phyloP scores from a whole-genome alignment of 495 filamentous ascomycete genomes.

The Tuber melanosporum region DNA sequence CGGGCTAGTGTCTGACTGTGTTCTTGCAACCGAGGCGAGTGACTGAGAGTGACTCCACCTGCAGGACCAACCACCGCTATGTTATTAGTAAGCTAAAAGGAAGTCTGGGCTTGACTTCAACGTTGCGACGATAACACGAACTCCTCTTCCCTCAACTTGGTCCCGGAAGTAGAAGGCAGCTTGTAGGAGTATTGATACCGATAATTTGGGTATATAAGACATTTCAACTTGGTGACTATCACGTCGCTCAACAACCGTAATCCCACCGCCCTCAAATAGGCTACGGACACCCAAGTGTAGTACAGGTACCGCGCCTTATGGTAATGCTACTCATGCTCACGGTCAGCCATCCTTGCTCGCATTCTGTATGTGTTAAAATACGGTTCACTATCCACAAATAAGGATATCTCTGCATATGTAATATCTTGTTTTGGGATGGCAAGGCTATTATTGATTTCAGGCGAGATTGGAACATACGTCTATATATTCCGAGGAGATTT shows the following conservation, averaged over 20 bases:
- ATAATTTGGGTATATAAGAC: too few species aligned
- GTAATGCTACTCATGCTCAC: background rate
- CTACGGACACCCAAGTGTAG: background rate
- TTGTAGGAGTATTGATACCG: background rate
- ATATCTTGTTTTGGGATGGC: too few species aligned
- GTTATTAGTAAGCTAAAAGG: background rate
- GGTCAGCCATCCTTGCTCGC: background rate
- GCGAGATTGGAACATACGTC: too few species aligned
- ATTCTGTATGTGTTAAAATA: background rate
- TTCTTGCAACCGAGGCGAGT: background rate
- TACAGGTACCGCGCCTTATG: background rate
- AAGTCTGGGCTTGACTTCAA: background rate
- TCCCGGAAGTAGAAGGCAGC: background rate
- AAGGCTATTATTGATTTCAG: too few species aligned
- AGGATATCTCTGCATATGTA: too few species aligned
- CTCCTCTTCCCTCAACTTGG: background rate
- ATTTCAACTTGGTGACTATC: background rate
- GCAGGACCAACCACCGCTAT: background rate
- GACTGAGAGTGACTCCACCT: background rate
- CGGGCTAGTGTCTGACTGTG: constrained; percentile 1
- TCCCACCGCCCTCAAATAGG: background rate
- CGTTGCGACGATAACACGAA: background rate
- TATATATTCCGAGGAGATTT: too few species aligned
- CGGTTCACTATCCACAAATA: too few species aligned
- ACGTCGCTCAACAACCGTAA: background rate